Conservation (phyloP, 2,329 filamentous ascomycete genomes). For the Sarocladium strictum region DNA sequence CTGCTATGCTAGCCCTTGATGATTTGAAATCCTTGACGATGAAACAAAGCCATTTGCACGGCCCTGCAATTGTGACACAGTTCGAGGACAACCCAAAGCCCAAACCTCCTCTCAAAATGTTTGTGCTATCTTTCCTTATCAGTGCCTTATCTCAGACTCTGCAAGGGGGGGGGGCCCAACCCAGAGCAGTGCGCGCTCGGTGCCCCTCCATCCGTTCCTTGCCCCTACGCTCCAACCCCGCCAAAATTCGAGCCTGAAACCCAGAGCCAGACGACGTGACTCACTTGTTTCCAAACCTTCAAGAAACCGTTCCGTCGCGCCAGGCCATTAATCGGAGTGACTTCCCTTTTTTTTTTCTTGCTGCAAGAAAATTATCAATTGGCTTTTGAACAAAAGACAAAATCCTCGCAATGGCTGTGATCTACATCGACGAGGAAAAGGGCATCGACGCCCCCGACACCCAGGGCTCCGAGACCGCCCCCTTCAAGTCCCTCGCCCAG, state of each 20-base stretch:
- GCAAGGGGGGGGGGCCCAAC: not conserved
- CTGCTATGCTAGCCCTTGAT: not conserved
- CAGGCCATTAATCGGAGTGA: constrained; percentile 2
- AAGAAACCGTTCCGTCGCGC: not conserved
- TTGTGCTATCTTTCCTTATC: not conserved
- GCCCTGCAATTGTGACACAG: not conserved
- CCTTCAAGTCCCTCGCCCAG: constrained; percentile 75
- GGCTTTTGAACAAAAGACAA: not conserved
- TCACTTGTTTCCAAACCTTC: not conserved
- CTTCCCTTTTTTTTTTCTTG: not conserved
- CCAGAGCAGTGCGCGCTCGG: not conserved
- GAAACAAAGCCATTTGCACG: not conserved
- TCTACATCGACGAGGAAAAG: constrained; percentile 77
- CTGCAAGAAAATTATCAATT: not conserved
- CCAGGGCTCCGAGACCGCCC: constrained; percentile 63
- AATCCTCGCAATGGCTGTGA: constrained; percentile 17
- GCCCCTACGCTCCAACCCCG: constrained; percentile 1
- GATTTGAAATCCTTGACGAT: not conserved
- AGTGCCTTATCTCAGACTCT: constrained; percentile 4
- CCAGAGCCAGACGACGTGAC: constrained; percentile 1
- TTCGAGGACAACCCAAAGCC: not conserved
- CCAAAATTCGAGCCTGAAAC: constrained; percentile 9
- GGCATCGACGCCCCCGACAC: constrained; percentile 65
- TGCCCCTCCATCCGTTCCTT: constrained; percentile 3
- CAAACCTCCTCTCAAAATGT: not conserved